phyloP scores from a whole-genome alignment of 768 basidiomycete genomes.

The Pleurotus cornucopiae region DNA sequence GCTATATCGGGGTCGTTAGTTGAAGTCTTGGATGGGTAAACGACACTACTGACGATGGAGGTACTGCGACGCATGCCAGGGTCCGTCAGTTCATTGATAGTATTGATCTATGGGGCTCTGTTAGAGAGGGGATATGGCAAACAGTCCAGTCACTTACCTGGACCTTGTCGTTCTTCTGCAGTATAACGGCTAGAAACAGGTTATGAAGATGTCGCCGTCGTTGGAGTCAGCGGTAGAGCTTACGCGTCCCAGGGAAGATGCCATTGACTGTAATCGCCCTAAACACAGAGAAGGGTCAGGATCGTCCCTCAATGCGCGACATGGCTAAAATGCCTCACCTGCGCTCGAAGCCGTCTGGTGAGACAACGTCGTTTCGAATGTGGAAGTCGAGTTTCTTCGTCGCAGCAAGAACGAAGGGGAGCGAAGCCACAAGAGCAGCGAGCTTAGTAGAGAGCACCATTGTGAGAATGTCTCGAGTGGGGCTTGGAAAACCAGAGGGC shows the following conservation, averaged over 20 bases:
- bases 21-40: neutral
- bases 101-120: conserved; percentile 17
- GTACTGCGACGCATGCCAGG: conserved; percentile 26
- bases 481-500: neutral
- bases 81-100: conserved; percentile 21
- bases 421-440: conserved; percentile 6
- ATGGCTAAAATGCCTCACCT: conserved; percentile 8
- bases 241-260: conserved; percentile 20
- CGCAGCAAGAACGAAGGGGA: conserved; percentile 12
- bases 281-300: neutral
- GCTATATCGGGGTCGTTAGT: conserved; percentile 13
- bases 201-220: neutral
- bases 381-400: conserved; percentile 12
- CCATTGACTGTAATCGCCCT: conserved; percentile 24
- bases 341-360: conserved; percentile 20
- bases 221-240: neutral
- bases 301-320: neutral
- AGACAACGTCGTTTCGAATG: conserved; percentile 16
- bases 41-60: conserved; percentile 18
- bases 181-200: conserved; percentile 10
- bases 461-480: conserved; percentile 4
- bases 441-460: conserved; percentile 11
- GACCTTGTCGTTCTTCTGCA: conserved; percentile 23
- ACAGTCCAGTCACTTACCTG: conserved; percentile 5
- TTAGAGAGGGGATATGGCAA: neutral